These are phyloP conservation scores for Spinacia oleracea DNA, from an alignment of 179 eudicot species.

Conservation along the genomic window DNA sequence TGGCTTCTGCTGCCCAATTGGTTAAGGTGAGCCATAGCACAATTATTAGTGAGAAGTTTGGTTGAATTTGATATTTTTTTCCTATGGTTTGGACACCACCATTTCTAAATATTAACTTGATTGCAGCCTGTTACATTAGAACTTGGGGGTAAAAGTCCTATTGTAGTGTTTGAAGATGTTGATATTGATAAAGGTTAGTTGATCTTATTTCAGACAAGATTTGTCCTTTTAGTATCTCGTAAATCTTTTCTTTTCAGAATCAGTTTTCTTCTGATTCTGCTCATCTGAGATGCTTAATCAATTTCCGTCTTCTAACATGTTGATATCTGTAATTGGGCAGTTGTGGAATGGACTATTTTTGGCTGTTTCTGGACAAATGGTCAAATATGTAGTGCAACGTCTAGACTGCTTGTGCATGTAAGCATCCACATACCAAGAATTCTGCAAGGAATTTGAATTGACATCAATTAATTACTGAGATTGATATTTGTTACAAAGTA, in stretches of 20 bases:
- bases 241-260: neutral
- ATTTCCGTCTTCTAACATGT: constrained; percentile 6
- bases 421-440: constrained; percentile 16
- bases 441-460: constrained; percentile 9
- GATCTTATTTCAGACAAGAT: constrained; percentile 16
- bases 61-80: neutral
- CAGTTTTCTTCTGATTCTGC: neutral
- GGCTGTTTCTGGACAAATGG: constrained; percentile 99
- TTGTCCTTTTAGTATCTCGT: neutral
- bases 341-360: constrained; percentile 93
- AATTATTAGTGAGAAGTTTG: neutral
- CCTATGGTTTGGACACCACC: constrained; percentile 9
- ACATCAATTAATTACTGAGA: neutral
- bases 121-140: constrained; percentile 92
- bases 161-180: constrained; percentile 90
- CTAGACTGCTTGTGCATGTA: constrained; percentile 91
- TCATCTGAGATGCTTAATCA: neutral
- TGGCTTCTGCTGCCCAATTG: constrained; percentile 87
- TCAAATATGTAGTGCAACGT: constrained; percentile 98
- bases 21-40: constrained; percentile 58
- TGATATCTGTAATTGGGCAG: constrained; percentile 40
- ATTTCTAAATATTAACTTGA: constrained; percentile 18
- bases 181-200: constrained; percentile 85
- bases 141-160: constrained; percentile 99
- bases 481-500: neutral